Percentiles rank a stretch among this genome's conserved stretches.
phyloP scores from a whole-genome alignment of 805 yeast species.

The Zygoascus tannicola region DNA sequence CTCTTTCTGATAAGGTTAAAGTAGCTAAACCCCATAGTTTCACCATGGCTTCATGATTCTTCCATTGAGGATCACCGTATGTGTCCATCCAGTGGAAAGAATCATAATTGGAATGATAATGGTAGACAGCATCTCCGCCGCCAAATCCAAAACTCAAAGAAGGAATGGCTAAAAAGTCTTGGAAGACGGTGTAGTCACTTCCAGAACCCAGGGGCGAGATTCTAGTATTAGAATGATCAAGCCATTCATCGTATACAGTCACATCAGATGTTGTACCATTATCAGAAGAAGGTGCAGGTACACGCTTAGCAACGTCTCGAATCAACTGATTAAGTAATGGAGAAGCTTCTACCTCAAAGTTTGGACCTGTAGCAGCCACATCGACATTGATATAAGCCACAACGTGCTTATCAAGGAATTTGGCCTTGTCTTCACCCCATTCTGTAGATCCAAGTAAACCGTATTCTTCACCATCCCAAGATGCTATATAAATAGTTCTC shows the following conservation, averaged over 20 bases:
- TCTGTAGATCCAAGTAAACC: conserved; percentile 73
- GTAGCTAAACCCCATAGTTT: conserved; percentile 44
- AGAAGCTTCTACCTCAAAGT: conserved; percentile 44
- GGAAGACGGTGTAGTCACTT: conserved; percentile 48
- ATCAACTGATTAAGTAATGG: conserved; percentile 48
- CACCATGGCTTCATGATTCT: conserved; percentile 47
- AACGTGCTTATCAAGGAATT: conserved; percentile 38
- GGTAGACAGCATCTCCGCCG: conserved; percentile 50
- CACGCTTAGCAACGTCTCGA: conserved; percentile 34
- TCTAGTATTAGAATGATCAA: conserved; percentile 19
- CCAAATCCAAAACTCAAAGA: conserved; percentile 50
- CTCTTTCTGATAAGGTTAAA: conserved; percentile 40
- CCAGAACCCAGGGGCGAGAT: conserved; percentile 57
- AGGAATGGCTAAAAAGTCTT: conserved; percentile 34
- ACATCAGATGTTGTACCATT: background rate
- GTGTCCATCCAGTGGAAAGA: conserved; percentile 61
- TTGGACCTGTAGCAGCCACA: conserved; percentile 50
- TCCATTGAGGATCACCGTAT: conserved; percentile 54
- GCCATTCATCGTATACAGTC: conserved; percentile 30
- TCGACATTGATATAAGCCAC: conserved; percentile 66
- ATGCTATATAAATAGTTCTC: conserved; percentile 58
- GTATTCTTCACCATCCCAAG: conserved; percentile 78
- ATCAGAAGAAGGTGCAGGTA: conserved; percentile 36
- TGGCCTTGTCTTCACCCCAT: conserved; percentile 54
- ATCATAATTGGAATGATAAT: conserved; percentile 69